Conservation (phyloP, 495 filamentous ascomycete genomes). For the Pyrenopolyporus hunteri region DNA sequence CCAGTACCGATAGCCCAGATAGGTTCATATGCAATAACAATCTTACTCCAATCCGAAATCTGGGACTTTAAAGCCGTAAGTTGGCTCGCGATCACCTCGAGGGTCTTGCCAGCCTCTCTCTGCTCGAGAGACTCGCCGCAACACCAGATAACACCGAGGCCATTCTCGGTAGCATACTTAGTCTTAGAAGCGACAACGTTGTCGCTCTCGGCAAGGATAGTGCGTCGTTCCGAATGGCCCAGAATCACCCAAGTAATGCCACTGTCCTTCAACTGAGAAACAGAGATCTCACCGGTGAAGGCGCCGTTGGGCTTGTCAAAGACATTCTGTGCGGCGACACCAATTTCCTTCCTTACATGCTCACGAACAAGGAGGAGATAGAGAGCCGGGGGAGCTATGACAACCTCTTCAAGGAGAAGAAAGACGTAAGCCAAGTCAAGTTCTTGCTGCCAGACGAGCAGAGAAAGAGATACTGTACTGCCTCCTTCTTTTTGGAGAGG, state of each 20-base stretch:
- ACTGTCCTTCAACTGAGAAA: constrained; percentile 85
- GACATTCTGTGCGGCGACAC: constrained; percentile 93
- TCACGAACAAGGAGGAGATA: constrained; percentile 87
- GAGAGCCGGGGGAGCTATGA: constrained; percentile 87
- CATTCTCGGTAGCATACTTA: constrained; percentile 85
- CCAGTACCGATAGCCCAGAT: constrained; percentile 99
- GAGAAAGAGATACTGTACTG: background rate
- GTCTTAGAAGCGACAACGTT: constrained; percentile 90
- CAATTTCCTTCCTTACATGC: constrained; percentile 66
- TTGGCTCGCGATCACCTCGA: constrained; percentile 86
- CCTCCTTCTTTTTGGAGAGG: too few species aligned
- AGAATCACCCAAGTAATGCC: constrained; percentile 87
- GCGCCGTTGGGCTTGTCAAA: constrained; percentile 96
- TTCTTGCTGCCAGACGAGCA: background rate
- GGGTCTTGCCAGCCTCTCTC: constrained; percentile 84
- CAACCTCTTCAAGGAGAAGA: constrained; percentile 69
- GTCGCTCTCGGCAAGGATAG: constrained; percentile 84
- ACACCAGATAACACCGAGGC: constrained; percentile 90
- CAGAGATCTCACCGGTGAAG: constrained; percentile 95
- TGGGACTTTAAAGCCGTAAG: constrained; percentile 71
- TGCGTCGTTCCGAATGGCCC: constrained; percentile 91
- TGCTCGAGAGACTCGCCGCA: constrained; percentile 94
- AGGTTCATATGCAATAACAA: constrained; percentile 98
- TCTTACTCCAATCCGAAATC: constrained; percentile 84
- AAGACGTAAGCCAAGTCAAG: constrained; percentile 1